A percentile compares a stretch with the other conserved stretches of the same genome.
Evolutionary conservation across 495 filamentous ascomycete genomes (phyloP).

Genomic region (Hypoxylon perforatum): DNA sequence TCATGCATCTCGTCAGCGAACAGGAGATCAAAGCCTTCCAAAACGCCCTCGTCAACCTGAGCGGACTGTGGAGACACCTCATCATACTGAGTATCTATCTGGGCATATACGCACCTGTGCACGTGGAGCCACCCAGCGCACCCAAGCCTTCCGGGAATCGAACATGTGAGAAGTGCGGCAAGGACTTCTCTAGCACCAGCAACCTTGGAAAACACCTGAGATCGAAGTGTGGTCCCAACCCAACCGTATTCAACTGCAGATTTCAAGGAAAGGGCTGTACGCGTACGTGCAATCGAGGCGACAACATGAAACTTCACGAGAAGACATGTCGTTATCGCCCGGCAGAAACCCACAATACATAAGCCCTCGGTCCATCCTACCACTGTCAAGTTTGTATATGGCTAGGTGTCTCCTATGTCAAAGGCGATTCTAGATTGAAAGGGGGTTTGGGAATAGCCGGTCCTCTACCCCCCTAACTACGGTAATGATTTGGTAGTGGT

Average conservation of each 20-base stretch:
- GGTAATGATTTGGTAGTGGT: too few species aligned
- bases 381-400: too few species aligned
- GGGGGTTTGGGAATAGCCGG: too few species aligned
- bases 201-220: background rate
- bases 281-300: background rate
- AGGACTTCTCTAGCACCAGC: background rate
- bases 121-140: background rate
- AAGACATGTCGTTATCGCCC: background rate
- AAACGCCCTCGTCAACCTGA: background rate
- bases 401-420: too few species aligned
- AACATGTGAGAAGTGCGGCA: background rate
- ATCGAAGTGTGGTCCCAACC: background rate
- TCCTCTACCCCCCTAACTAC: too few species aligned
- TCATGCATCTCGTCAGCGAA: background rate
- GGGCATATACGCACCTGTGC: background rate
- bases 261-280: background rate
- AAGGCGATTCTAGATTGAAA: too few species aligned
- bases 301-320: background rate
- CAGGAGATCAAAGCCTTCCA: background rate
- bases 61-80: background rate
- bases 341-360: background rate
- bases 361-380: too few species aligned
- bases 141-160: background rate
- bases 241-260: background rate
- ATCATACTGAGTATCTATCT: background rate